phyloP scores from a whole-genome alignment of 768 basidiomycete genomes.

The Ramaria sp. region DNA sequence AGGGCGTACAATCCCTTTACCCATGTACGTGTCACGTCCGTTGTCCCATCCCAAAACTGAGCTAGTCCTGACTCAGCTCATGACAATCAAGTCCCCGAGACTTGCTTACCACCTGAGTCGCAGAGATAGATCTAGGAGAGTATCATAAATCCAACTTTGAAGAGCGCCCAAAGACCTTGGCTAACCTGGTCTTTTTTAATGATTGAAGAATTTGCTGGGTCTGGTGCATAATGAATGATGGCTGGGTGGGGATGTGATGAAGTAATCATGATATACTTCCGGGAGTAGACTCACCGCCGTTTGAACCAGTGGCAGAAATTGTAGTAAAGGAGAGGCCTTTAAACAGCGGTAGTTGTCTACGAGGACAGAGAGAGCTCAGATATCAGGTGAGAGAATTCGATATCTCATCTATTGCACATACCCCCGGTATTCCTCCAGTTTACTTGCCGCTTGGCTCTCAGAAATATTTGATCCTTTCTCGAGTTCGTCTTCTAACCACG shows the following conservation, averaged over 20 bases:
- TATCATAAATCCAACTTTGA: conserved; percentile 17
- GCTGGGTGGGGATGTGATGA: conserved; percentile 29
- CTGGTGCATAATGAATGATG: conserved; percentile 89
- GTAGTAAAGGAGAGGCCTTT: conserved; percentile 85
- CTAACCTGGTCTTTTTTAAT: conserved; percentile 65
- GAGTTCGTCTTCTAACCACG: conserved; percentile 88
- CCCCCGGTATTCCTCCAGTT: conserved; percentile 75
- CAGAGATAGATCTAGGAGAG: conserved; percentile 52
- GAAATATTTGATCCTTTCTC: conserved; percentile 44
- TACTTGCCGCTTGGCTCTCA: conserved; percentile 72
- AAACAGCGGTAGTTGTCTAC: conserved; percentile 68
- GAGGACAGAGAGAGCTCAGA: not conserved
- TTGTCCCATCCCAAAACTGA: conserved; percentile 89
- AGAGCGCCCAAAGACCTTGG: not conserved
- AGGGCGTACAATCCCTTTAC: conserved; percentile 26
- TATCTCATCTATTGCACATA: conserved; percentile 25
- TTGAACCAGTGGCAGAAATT: conserved; percentile 87
- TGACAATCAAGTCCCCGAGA: not conserved
- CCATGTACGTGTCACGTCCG: conserved; percentile 88
- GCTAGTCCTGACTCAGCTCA: conserved; percentile 23
- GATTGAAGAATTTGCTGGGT: conserved; percentile 57
- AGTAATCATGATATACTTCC: not conserved
- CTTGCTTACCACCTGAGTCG: conserved; percentile 67
- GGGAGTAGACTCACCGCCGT: conserved; percentile 53
- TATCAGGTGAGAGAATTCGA: not conserved